Percentiles rank a stretch among this genome's conserved stretches.
Conservation (phyloP, 2,329 filamentous ascomycete genomes). For the Alternaria infectoria region DNA sequence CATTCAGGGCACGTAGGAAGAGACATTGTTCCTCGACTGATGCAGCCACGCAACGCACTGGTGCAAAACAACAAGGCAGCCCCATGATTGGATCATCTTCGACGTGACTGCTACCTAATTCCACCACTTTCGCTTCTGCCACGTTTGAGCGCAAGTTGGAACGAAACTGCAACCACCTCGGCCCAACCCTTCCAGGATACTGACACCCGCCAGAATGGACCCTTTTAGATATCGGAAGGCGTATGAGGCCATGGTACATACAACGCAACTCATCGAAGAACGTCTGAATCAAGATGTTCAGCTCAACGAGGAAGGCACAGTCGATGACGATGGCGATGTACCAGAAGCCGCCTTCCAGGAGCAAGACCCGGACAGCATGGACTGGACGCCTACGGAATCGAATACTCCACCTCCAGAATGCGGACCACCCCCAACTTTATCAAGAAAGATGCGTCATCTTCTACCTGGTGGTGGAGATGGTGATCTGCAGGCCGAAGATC, state of each 20-base stretch:
- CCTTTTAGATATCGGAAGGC: constrained; percentile 46
- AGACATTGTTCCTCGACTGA: constrained; percentile 1
- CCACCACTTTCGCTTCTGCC: background rate
- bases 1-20: constrained; percentile 2
- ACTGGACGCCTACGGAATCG: constrained; percentile 45
- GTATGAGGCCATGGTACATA: constrained; percentile 47
- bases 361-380: constrained; percentile 47
- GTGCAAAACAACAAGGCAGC: constrained; percentile 9
- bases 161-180: background rate
- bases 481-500: constrained; percentile 27
- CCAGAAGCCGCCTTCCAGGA: constrained; percentile 25
- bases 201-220: constrained; percentile 40
- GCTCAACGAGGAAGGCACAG: constrained; percentile 6
- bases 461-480: constrained; percentile 36
- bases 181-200: constrained; percentile 13
- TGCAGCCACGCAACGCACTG: constrained; percentile 5
- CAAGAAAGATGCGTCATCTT: constrained; percentile 40
- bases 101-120: background rate
- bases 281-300: constrained; percentile 32
- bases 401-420: constrained; percentile 37
- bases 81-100: constrained; percentile 10
- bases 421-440: constrained; percentile 36
- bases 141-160: background rate
- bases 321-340: constrained; percentile 12
- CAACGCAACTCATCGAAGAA: constrained; percentile 41